phyloP scores from a whole-genome alignment of 345 rosid genomes.

The Streptanthus diversifolius region DNA sequence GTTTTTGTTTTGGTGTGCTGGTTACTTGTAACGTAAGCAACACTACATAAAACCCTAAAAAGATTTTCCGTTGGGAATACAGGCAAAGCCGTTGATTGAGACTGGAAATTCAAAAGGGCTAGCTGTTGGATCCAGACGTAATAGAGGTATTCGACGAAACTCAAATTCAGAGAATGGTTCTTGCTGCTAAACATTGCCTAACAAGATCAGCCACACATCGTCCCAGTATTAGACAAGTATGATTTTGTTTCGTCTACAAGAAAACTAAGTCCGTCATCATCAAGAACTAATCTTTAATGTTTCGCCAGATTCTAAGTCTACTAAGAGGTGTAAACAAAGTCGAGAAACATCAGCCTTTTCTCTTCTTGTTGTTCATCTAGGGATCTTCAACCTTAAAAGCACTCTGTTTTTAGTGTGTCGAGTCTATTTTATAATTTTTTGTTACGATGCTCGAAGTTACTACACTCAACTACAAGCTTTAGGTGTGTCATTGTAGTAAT shows the following conservation, averaged over 20 bases:
- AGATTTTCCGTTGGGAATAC: slow-evolving; percentile 21
- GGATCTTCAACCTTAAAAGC: slow-evolving; percentile 44
- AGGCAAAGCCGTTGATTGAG: slow-evolving; percentile 75
- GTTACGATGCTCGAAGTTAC: too few species aligned
- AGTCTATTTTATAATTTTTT: not conserved
- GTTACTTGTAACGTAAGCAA: not conserved
- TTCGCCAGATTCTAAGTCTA: slow-evolving; percentile 54
- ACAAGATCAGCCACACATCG: slow-evolving; percentile 69
- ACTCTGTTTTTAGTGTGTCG: not conserved
- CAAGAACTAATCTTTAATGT: not conserved
- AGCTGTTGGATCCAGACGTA: slow-evolving; percentile 58
- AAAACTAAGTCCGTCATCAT: not conserved
- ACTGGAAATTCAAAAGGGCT: slow-evolving; percentile 42
- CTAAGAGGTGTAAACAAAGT: slow-evolving; percentile 48
- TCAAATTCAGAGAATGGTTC: slow-evolving; percentile 68
- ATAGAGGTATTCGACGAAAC: slow-evolving; percentile 40
- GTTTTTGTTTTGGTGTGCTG: slow-evolving; percentile 4
- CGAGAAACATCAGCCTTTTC: slow-evolving; percentile 22
- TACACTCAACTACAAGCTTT: too few species aligned
- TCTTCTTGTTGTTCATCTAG: slow-evolving; percentile 39
- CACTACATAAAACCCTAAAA: not conserved
- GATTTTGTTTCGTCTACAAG: not conserved
- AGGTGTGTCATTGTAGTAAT: too few species aligned
- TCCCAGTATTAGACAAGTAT: slow-evolving; percentile 46
- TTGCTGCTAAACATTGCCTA: slow-evolving; percentile 72